These are phyloP conservation scores for Microbotryum violaceum DNA, from an alignment of 1,284 basidiomycete genomes.

Conservation along the genomic window DNA sequence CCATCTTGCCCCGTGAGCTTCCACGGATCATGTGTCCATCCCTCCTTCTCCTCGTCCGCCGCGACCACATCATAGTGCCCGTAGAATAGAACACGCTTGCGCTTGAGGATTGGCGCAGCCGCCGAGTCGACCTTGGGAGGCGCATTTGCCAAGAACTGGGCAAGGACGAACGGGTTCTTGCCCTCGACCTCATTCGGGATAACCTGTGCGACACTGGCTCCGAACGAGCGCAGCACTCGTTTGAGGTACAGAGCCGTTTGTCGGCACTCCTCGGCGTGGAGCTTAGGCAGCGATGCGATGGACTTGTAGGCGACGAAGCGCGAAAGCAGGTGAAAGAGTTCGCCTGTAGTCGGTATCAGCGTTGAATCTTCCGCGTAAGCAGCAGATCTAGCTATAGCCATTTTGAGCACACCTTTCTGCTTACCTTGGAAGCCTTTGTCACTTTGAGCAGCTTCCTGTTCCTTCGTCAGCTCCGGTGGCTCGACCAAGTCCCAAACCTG, in stretches of 20 bases:
- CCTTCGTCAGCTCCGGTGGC: too few species aligned
- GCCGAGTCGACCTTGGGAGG: constrained; percentile 8
- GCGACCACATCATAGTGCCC: constrained; percentile 90
- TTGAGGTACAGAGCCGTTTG: constrained; percentile 85
- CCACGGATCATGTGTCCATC: constrained; percentile 81
- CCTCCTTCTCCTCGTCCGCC: constrained; percentile 43
- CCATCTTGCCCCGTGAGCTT: constrained; percentile 75
- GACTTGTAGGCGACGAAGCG: constrained; percentile 83
- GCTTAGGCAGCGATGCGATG: constrained; percentile 56
- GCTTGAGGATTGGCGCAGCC: constrained; percentile 12
- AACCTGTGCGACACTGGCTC: constrained; percentile 47
- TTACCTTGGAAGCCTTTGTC: constrained; percentile 12
- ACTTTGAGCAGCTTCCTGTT: too few species aligned
- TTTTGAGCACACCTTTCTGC: neutral
- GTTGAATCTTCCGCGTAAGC: neutral
- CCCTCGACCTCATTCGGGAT: constrained; percentile 4
- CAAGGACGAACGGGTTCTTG: constrained; percentile 73
- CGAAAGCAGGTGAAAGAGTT: constrained; percentile 57
- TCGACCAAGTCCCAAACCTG: constrained; percentile 17
- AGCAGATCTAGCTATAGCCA: constrained; percentile 5
- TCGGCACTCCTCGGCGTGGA: constrained; percentile 70
- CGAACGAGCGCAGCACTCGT: constrained; percentile 75
- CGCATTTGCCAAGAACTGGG: constrained; percentile 61
- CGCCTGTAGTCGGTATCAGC: constrained; percentile 12
- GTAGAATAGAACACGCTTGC: constrained; percentile 72